A percentile compares a stretch with the other conserved stretches of the same genome.
Evolutionary conservation across 2,329 filamentous ascomycete genomes (phyloP).

Genomic region (Trichoderma breve): DNA sequence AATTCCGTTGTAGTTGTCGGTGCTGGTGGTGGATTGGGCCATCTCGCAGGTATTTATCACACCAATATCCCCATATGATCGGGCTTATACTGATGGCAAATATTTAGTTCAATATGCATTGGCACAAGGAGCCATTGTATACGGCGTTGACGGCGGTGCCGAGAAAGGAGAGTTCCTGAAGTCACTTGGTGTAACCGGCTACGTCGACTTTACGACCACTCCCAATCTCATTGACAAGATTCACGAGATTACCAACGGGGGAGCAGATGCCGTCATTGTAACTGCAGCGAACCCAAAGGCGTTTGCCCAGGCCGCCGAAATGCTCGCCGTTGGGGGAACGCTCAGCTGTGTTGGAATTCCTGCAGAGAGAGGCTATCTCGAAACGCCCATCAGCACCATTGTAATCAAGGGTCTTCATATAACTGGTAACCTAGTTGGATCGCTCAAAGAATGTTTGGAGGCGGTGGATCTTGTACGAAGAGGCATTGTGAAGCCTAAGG

Average conservation of each 20-base stretch:
- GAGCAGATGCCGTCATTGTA: constrained; percentile 22
- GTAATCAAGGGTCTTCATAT: constrained; percentile 23
- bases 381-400: constrained; percentile 23
- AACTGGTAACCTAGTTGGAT: constrained; percentile 23
- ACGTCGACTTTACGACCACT: constrained; percentile 22
- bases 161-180: constrained; percentile 22
- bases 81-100: not conserved
- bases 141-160: constrained; percentile 18
- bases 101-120: constrained; percentile 22
- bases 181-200: constrained; percentile 14
- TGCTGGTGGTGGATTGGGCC: constrained; percentile 22
- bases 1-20: constrained; percentile 22
- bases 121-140: constrained; percentile 21
- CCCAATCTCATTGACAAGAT: constrained; percentile 6
- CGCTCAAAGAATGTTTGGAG: constrained; percentile 24
- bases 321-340: constrained; percentile 22
- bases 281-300: constrained; percentile 21
- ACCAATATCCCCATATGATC: not conserved
- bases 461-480: constrained; percentile 22
- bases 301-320: constrained; percentile 22
- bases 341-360: constrained; percentile 24
- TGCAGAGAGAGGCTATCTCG: constrained; percentile 19
- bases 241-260: constrained; percentile 18
- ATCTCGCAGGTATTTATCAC: constrained; percentile 20
- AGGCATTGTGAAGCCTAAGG: constrained; percentile 22